A percentile compares a stretch with the other conserved stretches of the same genome.
Conservation (phyloP, 2,329 filamentous ascomycete genomes). For the Didymella sp. region DNA sequence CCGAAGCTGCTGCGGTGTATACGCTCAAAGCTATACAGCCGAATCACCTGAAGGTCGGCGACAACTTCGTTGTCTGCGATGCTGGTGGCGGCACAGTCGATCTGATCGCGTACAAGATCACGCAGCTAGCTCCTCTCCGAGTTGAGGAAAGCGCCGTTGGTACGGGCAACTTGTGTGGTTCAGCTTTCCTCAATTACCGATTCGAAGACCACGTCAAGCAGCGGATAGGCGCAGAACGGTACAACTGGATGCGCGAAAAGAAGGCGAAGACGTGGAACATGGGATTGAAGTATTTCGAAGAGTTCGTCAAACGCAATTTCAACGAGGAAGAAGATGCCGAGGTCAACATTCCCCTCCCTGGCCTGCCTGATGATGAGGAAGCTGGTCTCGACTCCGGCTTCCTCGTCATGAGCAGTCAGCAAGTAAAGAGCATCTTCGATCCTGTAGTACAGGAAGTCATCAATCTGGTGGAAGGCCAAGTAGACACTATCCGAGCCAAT, state of each 20-base stretch:
- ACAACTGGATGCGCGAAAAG: constrained; percentile 77
- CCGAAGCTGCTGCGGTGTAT: constrained; percentile 78
- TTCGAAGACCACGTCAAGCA: constrained; percentile 78
- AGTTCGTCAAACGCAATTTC: constrained; percentile 85
- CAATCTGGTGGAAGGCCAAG: constrained; percentile 53
- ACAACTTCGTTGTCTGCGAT: constrained; percentile 66
- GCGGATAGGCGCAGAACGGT: constrained; percentile 70
- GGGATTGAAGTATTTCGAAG: constrained; percentile 79
- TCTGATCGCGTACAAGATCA: constrained; percentile 82
- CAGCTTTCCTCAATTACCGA: constrained; percentile 79
- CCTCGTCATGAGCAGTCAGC: constrained; percentile 71
- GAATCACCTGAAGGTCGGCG: constrained; percentile 72
- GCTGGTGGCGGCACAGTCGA: constrained; percentile 69
- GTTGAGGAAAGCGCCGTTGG: constrained; percentile 83
- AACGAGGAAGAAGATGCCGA: constrained; percentile 79
- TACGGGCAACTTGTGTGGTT: constrained; percentile 78
- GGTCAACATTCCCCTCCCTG: constrained; percentile 79
- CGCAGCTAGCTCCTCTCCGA: constrained; percentile 71
- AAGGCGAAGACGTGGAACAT: constrained; percentile 78
- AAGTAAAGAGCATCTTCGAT: constrained; percentile 77
- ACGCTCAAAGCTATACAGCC: constrained; percentile 81
- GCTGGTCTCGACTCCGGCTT: constrained; percentile 78
- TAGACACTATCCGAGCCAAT: constrained; percentile 49
- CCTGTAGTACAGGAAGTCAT: constrained; percentile 69
- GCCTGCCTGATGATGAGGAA: constrained; percentile 76